Evolutionary conservation across 768 basidiomycete genomes (phyloP).

Genomic region (Daedaleopsis sinensis): DNA sequence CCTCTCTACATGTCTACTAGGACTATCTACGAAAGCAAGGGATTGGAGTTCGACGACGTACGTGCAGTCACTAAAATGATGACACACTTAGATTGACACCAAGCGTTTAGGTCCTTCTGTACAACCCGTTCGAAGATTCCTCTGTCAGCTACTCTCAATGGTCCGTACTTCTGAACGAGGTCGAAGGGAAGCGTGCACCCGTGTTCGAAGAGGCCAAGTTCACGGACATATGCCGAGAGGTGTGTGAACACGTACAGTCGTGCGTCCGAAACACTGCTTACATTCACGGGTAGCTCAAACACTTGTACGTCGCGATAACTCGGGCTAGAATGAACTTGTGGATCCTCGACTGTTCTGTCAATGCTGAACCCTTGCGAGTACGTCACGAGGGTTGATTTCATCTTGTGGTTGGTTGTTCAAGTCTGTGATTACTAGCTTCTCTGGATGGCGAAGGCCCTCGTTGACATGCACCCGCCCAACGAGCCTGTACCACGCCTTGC

Average conservation of each 20-base stretch:
- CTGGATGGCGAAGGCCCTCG: conserved; percentile 43
- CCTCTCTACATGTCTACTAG: conserved; percentile 15
- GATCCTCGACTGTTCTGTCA: conserved; percentile 65
- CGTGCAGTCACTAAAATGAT: background rate
- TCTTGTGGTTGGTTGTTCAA: background rate
- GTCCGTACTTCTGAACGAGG: conserved; percentile 56
- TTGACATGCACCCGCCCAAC: conserved; percentile 47
- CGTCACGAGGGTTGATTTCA: conserved; percentile 14
- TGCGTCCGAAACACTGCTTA: background rate
- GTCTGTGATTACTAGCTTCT: conserved; percentile 39
- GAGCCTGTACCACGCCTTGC: conserved; percentile 50
- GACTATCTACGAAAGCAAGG: conserved; percentile 67
- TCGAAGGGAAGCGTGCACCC: conserved; percentile 42
- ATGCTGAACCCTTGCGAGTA: conserved; percentile 61
- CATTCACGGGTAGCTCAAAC: conserved; percentile 52
- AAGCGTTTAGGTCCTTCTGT: conserved; percentile 60
- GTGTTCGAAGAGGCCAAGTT: conserved; percentile 53
- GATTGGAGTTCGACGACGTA: conserved; percentile 69
- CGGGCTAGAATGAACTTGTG: conserved; percentile 70
- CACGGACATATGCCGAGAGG: conserved; percentile 61
- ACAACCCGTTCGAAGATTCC: conserved; percentile 77
- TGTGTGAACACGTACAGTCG: conserved; percentile 26
- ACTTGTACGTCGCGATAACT: conserved; percentile 72
- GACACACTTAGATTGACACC: background rate
- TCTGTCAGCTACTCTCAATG: conserved; percentile 52